Evolutionary conservation across 2,329 filamentous ascomycete species (phyloP), one percentile per base, ranked within the genome.

Genomic region (Colletotrichum tanaceti): DNA sequence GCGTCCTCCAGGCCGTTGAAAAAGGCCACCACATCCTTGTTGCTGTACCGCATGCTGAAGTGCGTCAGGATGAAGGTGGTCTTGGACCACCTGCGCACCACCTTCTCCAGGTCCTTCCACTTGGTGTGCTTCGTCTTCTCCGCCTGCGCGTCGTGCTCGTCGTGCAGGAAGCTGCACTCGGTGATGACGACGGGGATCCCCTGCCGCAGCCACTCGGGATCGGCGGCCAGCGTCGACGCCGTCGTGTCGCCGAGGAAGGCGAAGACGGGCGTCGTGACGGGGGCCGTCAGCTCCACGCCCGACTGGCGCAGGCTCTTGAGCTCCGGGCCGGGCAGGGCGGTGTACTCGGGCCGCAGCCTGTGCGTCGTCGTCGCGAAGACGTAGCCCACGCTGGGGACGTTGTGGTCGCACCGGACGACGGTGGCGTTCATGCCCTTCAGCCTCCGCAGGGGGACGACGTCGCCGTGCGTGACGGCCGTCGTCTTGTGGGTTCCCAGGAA

Each of bases 221-320:
- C 80, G 0, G 73, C 73, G 13, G 78, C 79, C 9, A 85, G 75
- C 4, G 78, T 79, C 18, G 74, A 72, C 5, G 81, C 77, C 2
- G 83, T 84, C 0, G 81, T 83, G 72, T 85, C 83, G 6, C 83
- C 83, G 4, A 85, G 73, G 60, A 85, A 85, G 13, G 83, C 83
- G 55, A 85, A 83, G 1, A 85, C 76, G 44, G 82, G 79, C 6
- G 74, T 73, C 5, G 75, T 75, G 5, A 79, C 77, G 4, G 79
- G 75, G 1, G 75, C 77, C 1, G 83, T 85, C 70, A 85, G 76
- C 32, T 77, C 73, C 0, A 75, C 74, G 3, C 81, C 81, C 0
- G 77, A 71, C 41, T 78, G 72, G 9, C 82, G 79, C 20, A 84
- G 76, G 2, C 70, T 70, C 59, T 77, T 79, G 39, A 85, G 74